Evolutionary conservation across 164 flowering plant species (phyloP).

Genomic region (Umbilicus rupestris): DNA sequence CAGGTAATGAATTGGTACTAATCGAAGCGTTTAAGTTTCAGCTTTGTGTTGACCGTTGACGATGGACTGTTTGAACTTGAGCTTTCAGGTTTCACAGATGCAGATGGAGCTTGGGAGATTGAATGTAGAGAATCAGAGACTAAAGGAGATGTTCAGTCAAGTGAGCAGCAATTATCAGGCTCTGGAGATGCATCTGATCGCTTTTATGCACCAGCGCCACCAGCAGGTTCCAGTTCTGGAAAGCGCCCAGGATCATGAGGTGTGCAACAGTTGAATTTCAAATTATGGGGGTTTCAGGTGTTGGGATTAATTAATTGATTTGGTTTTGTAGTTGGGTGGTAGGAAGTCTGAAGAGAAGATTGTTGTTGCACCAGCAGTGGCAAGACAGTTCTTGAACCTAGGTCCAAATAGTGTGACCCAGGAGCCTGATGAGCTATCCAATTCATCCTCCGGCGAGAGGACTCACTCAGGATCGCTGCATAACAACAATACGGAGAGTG

Average conservation of each 20-base stretch:
- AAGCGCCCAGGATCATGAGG: background rate
- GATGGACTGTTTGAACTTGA: background rate
- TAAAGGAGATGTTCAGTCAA: constrained; percentile 27
- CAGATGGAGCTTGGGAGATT: constrained; percentile 27
- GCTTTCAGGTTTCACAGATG: background rate
- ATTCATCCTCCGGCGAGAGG: constrained; percentile 14
- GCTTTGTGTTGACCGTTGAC: background rate
- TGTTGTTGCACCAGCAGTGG: background rate
- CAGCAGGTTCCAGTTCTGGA: constrained; percentile 6
- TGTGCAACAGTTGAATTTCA: background rate
- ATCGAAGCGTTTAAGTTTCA: background rate
- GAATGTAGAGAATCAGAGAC: constrained; percentile 32
- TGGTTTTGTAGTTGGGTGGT: constrained; percentile 7
- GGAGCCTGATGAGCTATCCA: constrained; percentile 8
- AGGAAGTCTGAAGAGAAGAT: constrained; percentile 7
- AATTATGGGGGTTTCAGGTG: too few species aligned
- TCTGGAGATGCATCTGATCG: constrained; percentile 25
- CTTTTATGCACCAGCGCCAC: constrained; percentile 22
- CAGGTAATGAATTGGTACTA: constrained; percentile 35
- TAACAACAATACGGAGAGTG: background rate
- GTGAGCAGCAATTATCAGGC: constrained; percentile 21
- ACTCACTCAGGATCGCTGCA: background rate
- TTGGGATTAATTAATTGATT: background rate
- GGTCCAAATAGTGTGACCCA: constrained; percentile 7
- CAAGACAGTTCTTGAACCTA: constrained; percentile 20